Evolutionary conservation across 2,329 filamentous ascomycete genomes (phyloP).

Genomic region (Nigrospora osmanthi): DNA sequence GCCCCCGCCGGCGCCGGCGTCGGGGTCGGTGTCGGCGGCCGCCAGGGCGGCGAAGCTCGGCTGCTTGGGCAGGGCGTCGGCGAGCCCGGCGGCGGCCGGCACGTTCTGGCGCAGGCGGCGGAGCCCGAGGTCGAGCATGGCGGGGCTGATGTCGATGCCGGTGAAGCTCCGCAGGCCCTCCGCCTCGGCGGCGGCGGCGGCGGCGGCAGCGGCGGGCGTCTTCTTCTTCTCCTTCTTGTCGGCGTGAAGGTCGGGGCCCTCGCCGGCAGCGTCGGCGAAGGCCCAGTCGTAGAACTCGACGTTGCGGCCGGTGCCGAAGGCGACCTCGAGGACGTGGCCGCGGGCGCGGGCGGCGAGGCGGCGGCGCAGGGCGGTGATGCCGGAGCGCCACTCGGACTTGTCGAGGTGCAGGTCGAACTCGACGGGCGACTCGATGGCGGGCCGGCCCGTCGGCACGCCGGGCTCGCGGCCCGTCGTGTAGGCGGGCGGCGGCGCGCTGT

Average conservation of each 20-base stretch:
- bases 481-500: constrained; percentile 1
- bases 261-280: constrained; percentile 9
- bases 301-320: constrained; percentile 56
- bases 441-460: constrained; percentile 37
- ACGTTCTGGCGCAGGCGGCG: constrained; percentile 37
- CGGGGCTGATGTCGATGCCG: constrained; percentile 51
- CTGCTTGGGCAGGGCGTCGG: constrained; percentile 27
- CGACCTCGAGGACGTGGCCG: constrained; percentile 55
- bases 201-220: background rate
- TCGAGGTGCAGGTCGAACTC: constrained; percentile 53
- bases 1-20: too few species aligned
- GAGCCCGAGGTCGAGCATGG: constrained; percentile 53
- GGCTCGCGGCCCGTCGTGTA: constrained; percentile 25
- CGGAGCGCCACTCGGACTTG: constrained; percentile 48
- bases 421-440: constrained; percentile 38
- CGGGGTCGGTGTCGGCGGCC: constrained; percentile 5
- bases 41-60: constrained; percentile 17
- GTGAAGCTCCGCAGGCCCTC: constrained; percentile 46
- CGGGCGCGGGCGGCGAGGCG: constrained; percentile 37
- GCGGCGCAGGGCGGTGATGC: constrained; percentile 42
- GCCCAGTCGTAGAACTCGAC: constrained; percentile 52
- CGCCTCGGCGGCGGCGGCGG: constrained; percentile 4
- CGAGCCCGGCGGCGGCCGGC: constrained; percentile 22
- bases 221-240: too few species aligned
- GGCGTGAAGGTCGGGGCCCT: background rate